Evolutionary conservation across 352 stramenopile species (phyloP).

Genomic region (Phytophthora citricola): DNA sequence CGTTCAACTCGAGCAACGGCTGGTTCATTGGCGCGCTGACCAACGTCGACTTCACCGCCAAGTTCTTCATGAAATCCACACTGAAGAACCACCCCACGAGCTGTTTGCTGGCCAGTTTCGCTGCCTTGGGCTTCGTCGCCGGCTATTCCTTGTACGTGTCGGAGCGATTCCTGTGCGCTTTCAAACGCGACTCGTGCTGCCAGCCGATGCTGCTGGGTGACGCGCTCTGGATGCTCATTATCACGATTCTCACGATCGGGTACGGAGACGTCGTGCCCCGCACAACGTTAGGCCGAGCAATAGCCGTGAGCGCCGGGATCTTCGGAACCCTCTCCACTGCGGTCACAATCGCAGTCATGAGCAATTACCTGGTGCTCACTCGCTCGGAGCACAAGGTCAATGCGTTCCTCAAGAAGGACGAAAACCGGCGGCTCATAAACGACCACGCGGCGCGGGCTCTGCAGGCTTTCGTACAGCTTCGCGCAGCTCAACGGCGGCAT

Average conservation of each 20-base stretch:
- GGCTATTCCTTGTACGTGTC: slow-evolving; percentile 75
- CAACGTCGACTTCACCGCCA: slow-evolving; percentile 75
- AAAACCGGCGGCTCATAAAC: slow-evolving; percentile 65
- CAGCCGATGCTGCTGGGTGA: slow-evolving; percentile 58
- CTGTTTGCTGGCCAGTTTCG: slow-evolving; percentile 54
- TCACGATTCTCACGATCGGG: slow-evolving; percentile 79
- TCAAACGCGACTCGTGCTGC: slow-evolving; percentile 60
- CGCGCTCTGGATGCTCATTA: slow-evolving; percentile 68
- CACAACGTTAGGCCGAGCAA: slow-evolving; percentile 53
- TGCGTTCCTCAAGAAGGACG: slow-evolving; percentile 78
- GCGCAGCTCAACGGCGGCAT: slow-evolving; percentile 48
- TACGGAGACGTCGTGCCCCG: slow-evolving; percentile 73
- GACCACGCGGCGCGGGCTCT: slow-evolving; percentile 67
- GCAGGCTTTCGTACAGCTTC: slow-evolving; percentile 69
- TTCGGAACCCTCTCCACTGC: slow-evolving; percentile 66
- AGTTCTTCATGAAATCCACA: slow-evolving; percentile 81
- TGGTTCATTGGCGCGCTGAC: slow-evolving; percentile 85
- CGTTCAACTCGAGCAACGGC: slow-evolving; percentile 84
- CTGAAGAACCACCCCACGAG: slow-evolving; percentile 71
- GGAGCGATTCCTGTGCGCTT: slow-evolving; percentile 78
- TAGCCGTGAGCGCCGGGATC: slow-evolving; percentile 58
- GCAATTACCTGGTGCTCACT: slow-evolving; percentile 73
- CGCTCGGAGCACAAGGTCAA: slow-evolving; percentile 85
- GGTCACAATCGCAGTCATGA: slow-evolving; percentile 82
- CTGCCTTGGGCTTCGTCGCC: slow-evolving; percentile 46